Evolutionary conservation across 139 green algal species (phyloP).

Genomic region (Edaphochlamys debaryana): DNA sequence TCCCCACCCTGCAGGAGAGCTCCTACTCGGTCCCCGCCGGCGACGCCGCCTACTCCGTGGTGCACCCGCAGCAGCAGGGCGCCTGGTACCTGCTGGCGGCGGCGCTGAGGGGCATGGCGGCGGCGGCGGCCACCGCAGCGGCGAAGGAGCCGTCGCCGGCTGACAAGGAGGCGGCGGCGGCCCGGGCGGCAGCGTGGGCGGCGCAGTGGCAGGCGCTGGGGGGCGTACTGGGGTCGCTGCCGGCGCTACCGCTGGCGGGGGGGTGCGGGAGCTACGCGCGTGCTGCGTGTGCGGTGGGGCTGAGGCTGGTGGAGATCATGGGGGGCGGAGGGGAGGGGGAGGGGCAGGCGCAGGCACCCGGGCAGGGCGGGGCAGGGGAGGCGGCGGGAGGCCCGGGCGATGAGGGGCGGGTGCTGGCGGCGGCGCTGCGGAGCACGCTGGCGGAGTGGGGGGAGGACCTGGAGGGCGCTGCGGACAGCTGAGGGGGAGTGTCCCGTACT

Average conservation of each 20-base stretch:
- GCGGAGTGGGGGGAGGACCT: not conserved
- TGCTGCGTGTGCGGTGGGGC: not conserved
- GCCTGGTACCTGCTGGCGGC: constrained; percentile 27
- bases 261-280: not conserved
- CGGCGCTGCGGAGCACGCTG: not conserved
- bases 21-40: not conserved
- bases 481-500: too few species aligned
- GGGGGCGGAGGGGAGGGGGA: not conserved
- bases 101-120: not conserved
- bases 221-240: not conserved
- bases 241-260: not conserved
- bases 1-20: not conserved
- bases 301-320: not conserved
- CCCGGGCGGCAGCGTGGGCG: not conserved
- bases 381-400: too few species aligned
- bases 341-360: not conserved
- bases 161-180: not conserved
- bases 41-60: not conserved
- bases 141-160: not conserved
- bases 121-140: not conserved
- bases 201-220: not conserved
- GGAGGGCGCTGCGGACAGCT: too few species aligned
- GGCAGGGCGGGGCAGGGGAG: not conserved
- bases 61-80: constrained; percentile 21
- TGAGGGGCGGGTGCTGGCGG: too few species aligned